Percentiles rank a stretch among this genome's conserved stretches.
phyloP scores from a whole-genome alignment of 345 rosid genomes.

The Eucalyptus polybractea region DNA sequence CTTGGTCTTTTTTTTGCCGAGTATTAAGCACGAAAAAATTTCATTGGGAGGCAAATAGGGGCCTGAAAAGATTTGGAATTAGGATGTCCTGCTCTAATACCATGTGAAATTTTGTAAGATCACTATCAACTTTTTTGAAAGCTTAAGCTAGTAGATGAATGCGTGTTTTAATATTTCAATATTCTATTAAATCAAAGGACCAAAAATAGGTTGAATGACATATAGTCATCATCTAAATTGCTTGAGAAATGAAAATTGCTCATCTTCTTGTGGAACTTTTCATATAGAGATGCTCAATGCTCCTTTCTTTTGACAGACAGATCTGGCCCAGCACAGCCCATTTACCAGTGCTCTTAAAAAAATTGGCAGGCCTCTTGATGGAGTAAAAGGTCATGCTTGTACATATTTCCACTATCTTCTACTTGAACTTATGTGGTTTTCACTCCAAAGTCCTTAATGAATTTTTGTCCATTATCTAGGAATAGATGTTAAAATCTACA shows the following conservation, averaged over 20 bases:
- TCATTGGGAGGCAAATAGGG: background rate
- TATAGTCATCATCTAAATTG: background rate
- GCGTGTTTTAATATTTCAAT: background rate
- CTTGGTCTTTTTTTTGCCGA: background rate
- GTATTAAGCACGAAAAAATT: background rate
- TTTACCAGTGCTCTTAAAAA: constrained; percentile 46
- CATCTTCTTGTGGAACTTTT: background rate
- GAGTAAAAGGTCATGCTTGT: constrained; percentile 24
- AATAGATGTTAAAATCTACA: constrained; percentile 15
- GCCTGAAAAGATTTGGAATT: background rate
- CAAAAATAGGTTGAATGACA: background rate
- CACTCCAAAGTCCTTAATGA: background rate
- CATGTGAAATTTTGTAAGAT: background rate
- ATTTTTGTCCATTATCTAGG: constrained; percentile 10
- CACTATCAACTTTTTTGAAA: too few species aligned
- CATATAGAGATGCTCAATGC: background rate
- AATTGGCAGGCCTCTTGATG: constrained; percentile 24
- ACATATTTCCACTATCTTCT: background rate
- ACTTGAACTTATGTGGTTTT: background rate
- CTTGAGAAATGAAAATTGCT: background rate
- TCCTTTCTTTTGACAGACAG: constrained; percentile 32
- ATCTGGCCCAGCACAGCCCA: constrained; percentile 42
- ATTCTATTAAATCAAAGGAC: background rate
- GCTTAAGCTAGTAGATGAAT: background rate
- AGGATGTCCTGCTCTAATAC: background rate